Conservation (phyloP, 2,329 filamentous ascomycete species). For the Cladosporium sp. region DNA sequence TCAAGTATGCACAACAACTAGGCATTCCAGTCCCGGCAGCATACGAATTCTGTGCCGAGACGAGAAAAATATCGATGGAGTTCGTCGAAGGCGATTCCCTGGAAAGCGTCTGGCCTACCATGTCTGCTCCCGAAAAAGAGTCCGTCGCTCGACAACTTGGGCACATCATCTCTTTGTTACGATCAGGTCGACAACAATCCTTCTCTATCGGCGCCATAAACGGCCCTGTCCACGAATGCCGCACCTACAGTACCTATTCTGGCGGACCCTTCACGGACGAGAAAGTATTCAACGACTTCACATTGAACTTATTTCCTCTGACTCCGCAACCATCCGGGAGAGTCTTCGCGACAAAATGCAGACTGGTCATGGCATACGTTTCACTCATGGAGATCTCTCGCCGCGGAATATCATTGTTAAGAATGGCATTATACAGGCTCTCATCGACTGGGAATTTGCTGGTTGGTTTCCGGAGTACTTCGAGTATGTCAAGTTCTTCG, state of each 20-base stretch:
- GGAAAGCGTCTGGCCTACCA: constrained; percentile 13
- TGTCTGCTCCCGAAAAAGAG: constrained; percentile 10
- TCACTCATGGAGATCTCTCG: constrained; percentile 21
- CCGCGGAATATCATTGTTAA: constrained; percentile 20
- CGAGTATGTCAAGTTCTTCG: constrained; percentile 20
- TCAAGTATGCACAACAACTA: background rate
- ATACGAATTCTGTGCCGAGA: background rate
- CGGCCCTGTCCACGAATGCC: constrained; percentile 8
- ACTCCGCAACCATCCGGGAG: constrained; percentile 6
- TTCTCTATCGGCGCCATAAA: constrained; percentile 11
- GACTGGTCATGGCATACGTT: constrained; percentile 10
- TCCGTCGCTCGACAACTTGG: constrained; percentile 13
- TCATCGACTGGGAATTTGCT: constrained; percentile 22
- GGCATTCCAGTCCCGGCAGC: background rate
- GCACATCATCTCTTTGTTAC: constrained; percentile 12
- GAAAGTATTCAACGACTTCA: constrained; percentile 17
- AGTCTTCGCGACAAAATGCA: background rate
- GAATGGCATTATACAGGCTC: constrained; percentile 11
- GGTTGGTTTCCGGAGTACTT: constrained; percentile 23
- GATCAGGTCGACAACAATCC: constrained; percentile 6
- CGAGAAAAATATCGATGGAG: constrained; percentile 13
- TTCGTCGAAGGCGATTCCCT: constrained; percentile 15
- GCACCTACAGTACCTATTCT: constrained; percentile 5
- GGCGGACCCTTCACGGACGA: constrained; percentile 16
- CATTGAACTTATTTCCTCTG: constrained; percentile 7